phyloP scores from a whole-genome alignment of 306 rosid species.

The Carpinus fangiana region DNA sequence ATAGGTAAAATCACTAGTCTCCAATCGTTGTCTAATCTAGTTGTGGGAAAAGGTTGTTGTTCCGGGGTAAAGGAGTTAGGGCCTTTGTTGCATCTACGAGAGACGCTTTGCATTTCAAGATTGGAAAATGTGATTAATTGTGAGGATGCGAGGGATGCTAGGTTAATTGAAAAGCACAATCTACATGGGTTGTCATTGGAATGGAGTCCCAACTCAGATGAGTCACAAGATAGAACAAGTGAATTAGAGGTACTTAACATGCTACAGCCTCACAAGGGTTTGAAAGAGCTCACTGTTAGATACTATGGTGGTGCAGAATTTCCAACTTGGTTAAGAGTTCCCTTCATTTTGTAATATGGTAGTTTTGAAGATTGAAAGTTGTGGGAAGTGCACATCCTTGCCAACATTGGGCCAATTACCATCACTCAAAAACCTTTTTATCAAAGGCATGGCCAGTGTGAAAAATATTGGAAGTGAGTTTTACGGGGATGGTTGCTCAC shows the following conservation, averaged over 20 bases:
- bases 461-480: neutral
- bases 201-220: neutral
- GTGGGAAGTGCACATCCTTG: neutral
- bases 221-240: neutral
- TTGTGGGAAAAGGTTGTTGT: no score
- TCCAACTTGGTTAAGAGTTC: constrained; percentile 1
- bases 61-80: neutral
- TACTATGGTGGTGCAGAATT: neutral
- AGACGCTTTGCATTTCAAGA: neutral
- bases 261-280: constrained; percentile 2
- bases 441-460: neutral
- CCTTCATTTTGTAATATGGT: constrained; percentile 9
- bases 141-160: neutral
- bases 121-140: neutral
- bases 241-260: neutral
- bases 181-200: neutral
- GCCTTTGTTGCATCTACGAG: neutral
- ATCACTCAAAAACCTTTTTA: neutral
- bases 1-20: no score
- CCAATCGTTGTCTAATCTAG: no score
- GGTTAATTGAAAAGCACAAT: neutral
- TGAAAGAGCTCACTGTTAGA: no score
- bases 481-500: neutral
- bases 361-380: neutral
- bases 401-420: neutral